phyloP scores from a whole-genome alignment of 2,329 filamentous ascomycete species.

The Talaromyces sp. region DNA sequence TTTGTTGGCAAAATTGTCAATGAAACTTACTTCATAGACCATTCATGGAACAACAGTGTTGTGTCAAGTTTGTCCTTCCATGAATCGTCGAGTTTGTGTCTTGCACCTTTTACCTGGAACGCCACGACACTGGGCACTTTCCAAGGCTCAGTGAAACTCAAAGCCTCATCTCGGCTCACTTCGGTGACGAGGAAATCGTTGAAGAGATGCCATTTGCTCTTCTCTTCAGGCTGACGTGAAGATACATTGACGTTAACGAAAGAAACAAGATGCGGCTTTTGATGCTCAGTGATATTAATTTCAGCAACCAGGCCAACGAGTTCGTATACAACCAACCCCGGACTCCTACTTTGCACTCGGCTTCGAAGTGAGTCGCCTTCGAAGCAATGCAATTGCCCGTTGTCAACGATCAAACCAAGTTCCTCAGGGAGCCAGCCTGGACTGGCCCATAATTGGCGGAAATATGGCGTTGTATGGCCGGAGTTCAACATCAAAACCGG shows the following conservation, averaged over 20 bases:
- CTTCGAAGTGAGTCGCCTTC: constrained; percentile 84
- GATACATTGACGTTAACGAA: constrained; percentile 72
- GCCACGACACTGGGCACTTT: constrained; percentile 85
- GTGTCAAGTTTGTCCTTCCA: constrained; percentile 87
- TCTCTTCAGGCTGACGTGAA: constrained; percentile 46
- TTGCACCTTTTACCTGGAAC: constrained; percentile 76
- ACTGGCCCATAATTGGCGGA: constrained; percentile 73
- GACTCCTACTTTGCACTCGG: constrained; percentile 72
- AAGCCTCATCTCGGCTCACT: constrained; percentile 74
- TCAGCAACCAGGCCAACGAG: constrained; percentile 85
- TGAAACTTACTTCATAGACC: constrained; percentile 47
- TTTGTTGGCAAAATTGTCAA: neutral
- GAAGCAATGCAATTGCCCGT: constrained; percentile 90
- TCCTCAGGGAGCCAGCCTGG: constrained; percentile 91
- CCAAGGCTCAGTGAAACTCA: constrained; percentile 87
- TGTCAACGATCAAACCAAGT: constrained; percentile 85
- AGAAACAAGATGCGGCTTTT: constrained; percentile 86
- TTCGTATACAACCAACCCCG: constrained; percentile 84
- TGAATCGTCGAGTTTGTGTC: constrained; percentile 75
- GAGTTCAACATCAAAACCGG: constrained; percentile 83
- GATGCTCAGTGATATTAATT: constrained; percentile 78
- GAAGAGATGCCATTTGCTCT: constrained; percentile 88
- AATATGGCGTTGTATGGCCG: constrained; percentile 67
- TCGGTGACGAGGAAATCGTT: constrained; percentile 92
- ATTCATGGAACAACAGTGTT: constrained; percentile 74